Conservation (phyloP, 1,284 basidiomycete species). For the Wolfiporia cocos region DNA sequence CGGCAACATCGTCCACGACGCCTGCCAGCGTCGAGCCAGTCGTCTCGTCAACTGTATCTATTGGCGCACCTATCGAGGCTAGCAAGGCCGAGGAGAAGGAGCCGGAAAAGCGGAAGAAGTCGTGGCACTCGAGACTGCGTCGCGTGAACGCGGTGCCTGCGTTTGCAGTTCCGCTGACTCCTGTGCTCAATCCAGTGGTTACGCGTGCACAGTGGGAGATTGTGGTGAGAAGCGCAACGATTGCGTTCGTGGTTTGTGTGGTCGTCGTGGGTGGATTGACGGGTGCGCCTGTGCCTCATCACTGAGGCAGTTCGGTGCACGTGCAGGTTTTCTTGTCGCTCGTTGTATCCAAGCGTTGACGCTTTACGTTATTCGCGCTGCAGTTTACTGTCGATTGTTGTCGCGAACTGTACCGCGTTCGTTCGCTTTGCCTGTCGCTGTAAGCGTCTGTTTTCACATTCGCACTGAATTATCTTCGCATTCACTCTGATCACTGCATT, state of each 20-base stretch:
- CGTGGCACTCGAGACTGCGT: slow-evolving; percentile 33
- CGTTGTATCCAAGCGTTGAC: too few relatives aligned
- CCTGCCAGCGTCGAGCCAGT: too few relatives aligned
- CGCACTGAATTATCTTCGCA: too few relatives aligned
- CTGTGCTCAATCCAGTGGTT: slow-evolving; percentile 61
- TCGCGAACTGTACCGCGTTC: too few relatives aligned
- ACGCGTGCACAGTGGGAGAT: slow-evolving; percentile 76
- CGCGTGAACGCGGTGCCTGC: slow-evolving; percentile 57
- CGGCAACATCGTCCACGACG: slow-evolving; percentile 4
- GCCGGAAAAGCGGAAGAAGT: slow-evolving; percentile 1
- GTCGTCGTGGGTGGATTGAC: slow-evolving; percentile 24
- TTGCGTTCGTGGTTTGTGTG: slow-evolving; percentile 27
- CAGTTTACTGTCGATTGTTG: too few relatives aligned
- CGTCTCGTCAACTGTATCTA: background rate
- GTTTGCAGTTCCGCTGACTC: slow-evolving; percentile 63
- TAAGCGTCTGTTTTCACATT: too few relatives aligned
- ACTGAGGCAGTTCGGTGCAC: too few relatives aligned
- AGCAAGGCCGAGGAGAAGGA: background rate
- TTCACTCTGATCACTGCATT: too few relatives aligned
- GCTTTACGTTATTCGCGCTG: too few relatives aligned
- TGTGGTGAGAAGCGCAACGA: slow-evolving; percentile 36
- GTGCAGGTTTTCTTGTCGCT: too few relatives aligned
- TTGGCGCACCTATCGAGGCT: background rate
- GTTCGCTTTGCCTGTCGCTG: too few relatives aligned
- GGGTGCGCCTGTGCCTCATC: slow-evolving; percentile 22